Conservation (phyloP, 1,284 basidiomycete genomes). For the Tetrapyrgos nigripes region DNA sequence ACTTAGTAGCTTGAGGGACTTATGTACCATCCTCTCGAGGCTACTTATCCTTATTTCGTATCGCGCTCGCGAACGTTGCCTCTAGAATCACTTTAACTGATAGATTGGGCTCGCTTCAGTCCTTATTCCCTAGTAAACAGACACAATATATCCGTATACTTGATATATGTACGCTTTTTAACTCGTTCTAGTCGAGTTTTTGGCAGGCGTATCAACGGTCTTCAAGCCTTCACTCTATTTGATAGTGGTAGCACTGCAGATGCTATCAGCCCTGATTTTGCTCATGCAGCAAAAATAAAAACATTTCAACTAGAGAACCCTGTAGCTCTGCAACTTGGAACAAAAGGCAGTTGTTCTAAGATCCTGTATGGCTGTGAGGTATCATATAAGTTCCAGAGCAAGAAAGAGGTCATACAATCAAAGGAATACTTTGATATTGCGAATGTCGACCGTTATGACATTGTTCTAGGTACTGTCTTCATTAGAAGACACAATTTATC, state of each 20-base stretch:
- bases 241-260: constrained; percentile 27
- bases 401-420: background rate
- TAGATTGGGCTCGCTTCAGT: too few relatives aligned
- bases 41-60: too few relatives aligned
- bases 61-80: too few relatives aligned
- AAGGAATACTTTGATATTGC: constrained; percentile 17
- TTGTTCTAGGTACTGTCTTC: constrained; percentile 11
- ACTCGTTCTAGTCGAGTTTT: too few relatives aligned
- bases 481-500: constrained; percentile 13
- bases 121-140: too few relatives aligned
- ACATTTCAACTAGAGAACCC: constrained; percentile 23
- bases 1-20: too few relatives aligned
- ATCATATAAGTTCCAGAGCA: background rate
- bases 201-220: too few relatives aligned
- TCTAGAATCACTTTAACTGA: too few relatives aligned
- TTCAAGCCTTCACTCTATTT: constrained; percentile 22
- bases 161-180: too few relatives aligned
- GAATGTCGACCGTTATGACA: constrained; percentile 20
- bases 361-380: constrained; percentile 25
- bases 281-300: constrained; percentile 1
- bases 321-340: constrained; percentile 26
- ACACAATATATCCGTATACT: too few relatives aligned
- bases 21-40: too few relatives aligned
- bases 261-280: constrained; percentile 24
- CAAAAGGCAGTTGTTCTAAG: constrained; percentile 23